phyloP scores from a whole-genome alignment of 176 grass and related monocot species.

The Rhynchospora pubera region DNA sequence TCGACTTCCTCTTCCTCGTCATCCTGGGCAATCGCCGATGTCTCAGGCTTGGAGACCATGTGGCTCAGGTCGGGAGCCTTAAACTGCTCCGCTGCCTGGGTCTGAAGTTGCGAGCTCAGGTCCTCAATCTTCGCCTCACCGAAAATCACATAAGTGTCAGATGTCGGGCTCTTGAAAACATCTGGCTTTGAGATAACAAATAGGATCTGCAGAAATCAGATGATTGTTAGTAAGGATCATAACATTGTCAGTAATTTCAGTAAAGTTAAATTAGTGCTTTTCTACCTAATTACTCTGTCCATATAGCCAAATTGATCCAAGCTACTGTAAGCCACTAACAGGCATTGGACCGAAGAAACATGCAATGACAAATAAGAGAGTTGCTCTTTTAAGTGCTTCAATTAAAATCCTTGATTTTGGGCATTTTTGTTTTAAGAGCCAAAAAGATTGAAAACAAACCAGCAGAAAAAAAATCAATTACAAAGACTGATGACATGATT shows the following conservation, averaged over 20 bases:
- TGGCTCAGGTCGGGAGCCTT: slow-evolving; percentile 44
- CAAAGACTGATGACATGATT: not conserved
- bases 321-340: too few species aligned
- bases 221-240: not conserved
- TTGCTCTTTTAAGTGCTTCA: not conserved
- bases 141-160: slow-evolving; percentile 70
- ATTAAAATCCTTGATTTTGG: too few species aligned
- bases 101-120: slow-evolving; percentile 49
- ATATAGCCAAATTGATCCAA: not conserved
- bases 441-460: too few species aligned
- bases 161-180: slow-evolving; percentile 64
- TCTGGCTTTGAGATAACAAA: slow-evolving; percentile 71
- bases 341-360: not conserved
- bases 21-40: slow-evolving; percentile 25
- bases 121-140: slow-evolving; percentile 67
- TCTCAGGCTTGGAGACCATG: slow-evolving; percentile 39
- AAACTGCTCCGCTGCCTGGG: slow-evolving; percentile 55
- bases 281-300: not conserved
- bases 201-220: slow-evolving; percentile 28
- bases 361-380: not conserved
- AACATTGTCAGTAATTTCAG: not conserved
- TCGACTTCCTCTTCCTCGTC: slow-evolving; percentile 41
- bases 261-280: not conserved
- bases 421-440: too few species aligned
- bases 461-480: too few species aligned